Conservation (phyloP, 805 yeast genomes). For the Starmerella gropengiesseri region DNA sequence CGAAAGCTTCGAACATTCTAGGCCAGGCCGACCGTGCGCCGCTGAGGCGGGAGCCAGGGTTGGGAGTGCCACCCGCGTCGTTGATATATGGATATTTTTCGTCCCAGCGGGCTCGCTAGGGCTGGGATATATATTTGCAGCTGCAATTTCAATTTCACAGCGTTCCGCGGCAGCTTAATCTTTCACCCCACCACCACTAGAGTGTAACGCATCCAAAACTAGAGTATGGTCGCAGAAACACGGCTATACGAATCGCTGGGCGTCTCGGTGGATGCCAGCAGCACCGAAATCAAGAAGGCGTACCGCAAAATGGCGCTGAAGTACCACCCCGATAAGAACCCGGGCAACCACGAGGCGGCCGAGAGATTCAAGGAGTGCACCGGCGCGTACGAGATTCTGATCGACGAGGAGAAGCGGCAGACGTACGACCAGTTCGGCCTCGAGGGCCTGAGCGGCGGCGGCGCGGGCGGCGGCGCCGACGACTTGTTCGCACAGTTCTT, state of each 20-base stretch:
- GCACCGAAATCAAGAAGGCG: conserved; percentile 56
- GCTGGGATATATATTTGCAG: neutral
- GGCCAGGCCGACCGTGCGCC: neutral
- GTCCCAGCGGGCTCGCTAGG: conserved; percentile 2
- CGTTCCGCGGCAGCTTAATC: too few species aligned
- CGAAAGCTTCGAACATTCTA: too few species aligned
- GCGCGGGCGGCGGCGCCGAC: conserved; percentile 62
- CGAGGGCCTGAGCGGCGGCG: conserved; percentile 79
- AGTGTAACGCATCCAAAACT: too few species aligned
- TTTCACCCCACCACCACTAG: neutral
- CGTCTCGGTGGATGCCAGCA: conserved; percentile 42
- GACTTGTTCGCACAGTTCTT: conserved; percentile 74
- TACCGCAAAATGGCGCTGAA: conserved; percentile 61
- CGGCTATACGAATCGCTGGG: conserved; percentile 51
- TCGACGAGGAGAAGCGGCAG: conserved; percentile 80
- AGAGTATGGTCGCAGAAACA: conserved; percentile 59
- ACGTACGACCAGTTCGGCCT: conserved; percentile 83
- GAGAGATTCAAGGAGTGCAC: conserved; percentile 90
- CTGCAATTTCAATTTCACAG: too few species aligned
- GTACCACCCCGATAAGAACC: conserved; percentile 76
- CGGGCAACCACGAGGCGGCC: conserved; percentile 60
- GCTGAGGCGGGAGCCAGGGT: neutral
- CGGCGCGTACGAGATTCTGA: conserved; percentile 72
- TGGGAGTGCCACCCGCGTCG: conserved; percentile 6
- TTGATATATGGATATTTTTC: conserved; percentile 5